Evolutionary conservation across 2,329 filamentous ascomycete genomes (phyloP).

Genomic region (Trichoderma koningii): DNA sequence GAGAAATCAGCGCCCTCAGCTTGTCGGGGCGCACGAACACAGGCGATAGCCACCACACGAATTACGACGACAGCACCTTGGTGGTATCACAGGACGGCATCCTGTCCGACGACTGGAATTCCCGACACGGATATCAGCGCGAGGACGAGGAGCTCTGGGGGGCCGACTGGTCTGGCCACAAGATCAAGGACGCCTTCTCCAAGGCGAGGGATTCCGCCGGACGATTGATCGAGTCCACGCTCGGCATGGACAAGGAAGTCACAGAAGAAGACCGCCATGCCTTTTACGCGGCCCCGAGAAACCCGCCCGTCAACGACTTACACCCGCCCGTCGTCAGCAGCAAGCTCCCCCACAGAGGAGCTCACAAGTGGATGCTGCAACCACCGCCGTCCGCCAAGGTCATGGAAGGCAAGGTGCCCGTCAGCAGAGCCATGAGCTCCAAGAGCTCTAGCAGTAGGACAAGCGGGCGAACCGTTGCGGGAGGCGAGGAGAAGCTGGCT

Average conservation of each 20-base stretch:
- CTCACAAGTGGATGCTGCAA: conserved; percentile 88
- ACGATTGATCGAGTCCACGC: conserved; percentile 54
- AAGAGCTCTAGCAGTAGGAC: conserved; percentile 58
- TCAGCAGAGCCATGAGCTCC: conserved; percentile 63
- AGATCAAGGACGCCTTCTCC: conserved; percentile 59
- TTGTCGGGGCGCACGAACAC: conserved; percentile 44
- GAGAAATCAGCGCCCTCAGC: conserved; percentile 53
- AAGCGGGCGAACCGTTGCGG: conserved; percentile 47
- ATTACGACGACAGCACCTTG: conserved; percentile 37
- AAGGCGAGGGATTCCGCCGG: conserved; percentile 60
- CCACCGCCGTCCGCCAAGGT: conserved; percentile 86
- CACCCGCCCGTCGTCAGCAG: conserved; percentile 83
- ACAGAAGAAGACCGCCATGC: conserved; percentile 57
- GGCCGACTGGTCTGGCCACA: conserved; percentile 55
- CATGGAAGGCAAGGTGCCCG: conserved; percentile 83
- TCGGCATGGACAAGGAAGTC: conserved; percentile 55
- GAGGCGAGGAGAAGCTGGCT: conserved; percentile 47
- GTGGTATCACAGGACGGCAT: conserved; percentile 44
- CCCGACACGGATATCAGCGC: conserved; percentile 71
- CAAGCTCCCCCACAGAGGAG: conserved; percentile 67
- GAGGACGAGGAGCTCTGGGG: conserved; percentile 90
- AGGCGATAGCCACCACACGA: conserved; percentile 42
- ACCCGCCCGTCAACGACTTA: conserved; percentile 80
- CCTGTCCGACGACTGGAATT: conserved; percentile 65
- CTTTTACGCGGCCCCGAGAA: conserved; percentile 62